phyloP scores from a whole-genome alignment of 768 basidiomycete genomes.

The Rhizopogon vesiculosus region DNA sequence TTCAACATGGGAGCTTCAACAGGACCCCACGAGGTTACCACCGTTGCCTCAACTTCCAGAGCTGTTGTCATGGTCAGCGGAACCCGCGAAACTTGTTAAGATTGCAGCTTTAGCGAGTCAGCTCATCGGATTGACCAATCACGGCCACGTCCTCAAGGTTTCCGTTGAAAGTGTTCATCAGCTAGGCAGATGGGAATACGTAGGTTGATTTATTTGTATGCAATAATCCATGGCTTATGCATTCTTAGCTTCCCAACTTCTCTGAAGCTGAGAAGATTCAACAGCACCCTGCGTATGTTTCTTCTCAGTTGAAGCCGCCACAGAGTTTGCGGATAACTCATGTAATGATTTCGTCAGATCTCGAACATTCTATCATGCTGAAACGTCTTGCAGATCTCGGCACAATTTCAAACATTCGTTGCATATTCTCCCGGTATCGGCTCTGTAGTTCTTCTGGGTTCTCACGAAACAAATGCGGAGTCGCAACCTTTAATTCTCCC shows the following conservation, averaged over 20 bases:
- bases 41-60: constrained; percentile 56
- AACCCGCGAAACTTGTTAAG: constrained; percentile 55
- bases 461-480: constrained; percentile 37
- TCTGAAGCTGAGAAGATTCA: constrained; percentile 55
- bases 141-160: constrained; percentile 73
- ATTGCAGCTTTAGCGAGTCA: constrained; percentile 75
- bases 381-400: constrained; percentile 59
- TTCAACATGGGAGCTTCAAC: constrained; percentile 49
- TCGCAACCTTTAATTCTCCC: constrained; percentile 60
- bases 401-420: constrained; percentile 77
- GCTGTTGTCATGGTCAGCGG: constrained; percentile 26
- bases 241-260: constrained; percentile 63
- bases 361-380: neutral
- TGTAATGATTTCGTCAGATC: constrained; percentile 39
- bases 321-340: constrained; percentile 66
- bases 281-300: constrained; percentile 40
- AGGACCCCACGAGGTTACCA: constrained; percentile 56
- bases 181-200: constrained; percentile 66
- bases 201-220: constrained; percentile 29
- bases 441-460: constrained; percentile 75
- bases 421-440: constrained; percentile 70
- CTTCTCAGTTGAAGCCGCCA: constrained; percentile 32
- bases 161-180: constrained; percentile 38
- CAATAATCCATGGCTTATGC: neutral
- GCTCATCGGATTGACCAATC: constrained; percentile 75